These are phyloP conservation scores for Verticillium zaregamsianum DNA, from an alignment of 2,329 filamentous ascomycete genomes.

Conservation along the genomic window DNA sequence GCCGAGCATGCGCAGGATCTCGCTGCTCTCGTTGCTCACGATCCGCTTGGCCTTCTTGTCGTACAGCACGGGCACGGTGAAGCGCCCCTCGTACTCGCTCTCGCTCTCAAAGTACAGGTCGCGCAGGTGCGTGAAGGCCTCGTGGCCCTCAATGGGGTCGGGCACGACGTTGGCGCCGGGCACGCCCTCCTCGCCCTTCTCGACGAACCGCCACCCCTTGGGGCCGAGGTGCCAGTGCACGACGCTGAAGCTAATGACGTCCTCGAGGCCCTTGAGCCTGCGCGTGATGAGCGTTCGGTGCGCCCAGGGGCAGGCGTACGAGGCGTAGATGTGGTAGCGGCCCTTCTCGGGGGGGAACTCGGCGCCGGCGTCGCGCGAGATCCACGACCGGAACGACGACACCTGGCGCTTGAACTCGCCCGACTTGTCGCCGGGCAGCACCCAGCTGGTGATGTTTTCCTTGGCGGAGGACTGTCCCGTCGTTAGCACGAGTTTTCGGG, in stretches of 20 bases:
- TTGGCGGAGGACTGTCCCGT: constrained; percentile 27
- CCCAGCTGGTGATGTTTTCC: constrained; percentile 72
- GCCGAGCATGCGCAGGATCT: constrained; percentile 90
- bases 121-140: constrained; percentile 63
- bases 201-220: constrained; percentile 76
- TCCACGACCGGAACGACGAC: constrained; percentile 76
- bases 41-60: constrained; percentile 73
- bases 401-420: constrained; percentile 92
- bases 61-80: constrained; percentile 84
- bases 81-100: constrained; percentile 69
- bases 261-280: constrained; percentile 87
- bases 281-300: constrained; percentile 83
- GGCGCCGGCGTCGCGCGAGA: constrained; percentile 67
- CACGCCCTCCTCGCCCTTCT: constrained; percentile 40
- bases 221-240: constrained; percentile 87
- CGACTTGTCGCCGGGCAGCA: constrained; percentile 67
- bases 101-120: constrained; percentile 77
- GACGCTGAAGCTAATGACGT: constrained; percentile 72
- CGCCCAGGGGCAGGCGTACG: constrained; percentile 93
- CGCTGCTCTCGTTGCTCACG: constrained; percentile 87
- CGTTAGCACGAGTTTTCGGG: neutral
- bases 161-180: constrained; percentile 61
- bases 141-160: constrained; percentile 66
- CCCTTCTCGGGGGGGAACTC: constrained; percentile 81
- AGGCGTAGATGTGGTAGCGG: constrained; percentile 92